A percentile compares a stretch with the other conserved stretches of the same genome.
Conservation (phyloP, 1,284 basidiomycete genomes). For the Cryptococcus depauperatus region DNA sequence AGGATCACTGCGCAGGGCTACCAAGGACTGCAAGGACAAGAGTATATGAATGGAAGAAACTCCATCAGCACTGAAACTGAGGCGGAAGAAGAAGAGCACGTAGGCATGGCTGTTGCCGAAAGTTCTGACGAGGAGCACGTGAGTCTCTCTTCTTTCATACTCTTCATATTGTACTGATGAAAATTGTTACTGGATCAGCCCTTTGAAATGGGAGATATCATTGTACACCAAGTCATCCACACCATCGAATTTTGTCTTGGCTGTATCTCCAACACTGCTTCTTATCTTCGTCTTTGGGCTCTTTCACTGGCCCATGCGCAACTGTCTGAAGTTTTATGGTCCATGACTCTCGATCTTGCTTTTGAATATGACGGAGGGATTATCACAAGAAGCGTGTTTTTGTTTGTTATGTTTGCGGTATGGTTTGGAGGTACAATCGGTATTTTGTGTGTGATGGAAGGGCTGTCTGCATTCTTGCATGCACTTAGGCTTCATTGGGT, state of each 20-base stretch:
- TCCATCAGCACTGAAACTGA: constrained; percentile 32
- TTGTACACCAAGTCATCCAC: constrained; percentile 95
- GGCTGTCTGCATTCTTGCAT: constrained; percentile 89
- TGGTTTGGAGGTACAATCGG: constrained; percentile 76
- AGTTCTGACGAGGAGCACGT: constrained; percentile 50
- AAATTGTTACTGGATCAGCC: constrained; percentile 47
- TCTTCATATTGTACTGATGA: constrained; percentile 29
- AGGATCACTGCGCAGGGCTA: constrained; percentile 79
- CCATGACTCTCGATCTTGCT: constrained; percentile 64
- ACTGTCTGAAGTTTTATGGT: constrained; percentile 88
- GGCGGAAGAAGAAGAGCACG: constrained; percentile 75
- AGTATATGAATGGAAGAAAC: constrained; percentile 46
- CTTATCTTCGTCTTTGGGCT: constrained; percentile 97
- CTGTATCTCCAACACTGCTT: constrained; percentile 98
- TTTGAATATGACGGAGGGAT: constrained; percentile 50
- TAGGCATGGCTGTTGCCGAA: constrained; percentile 63
- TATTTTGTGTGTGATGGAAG: constrained; percentile 89
- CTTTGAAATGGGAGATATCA: constrained; percentile 83
- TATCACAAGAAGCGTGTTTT: constrained; percentile 44
- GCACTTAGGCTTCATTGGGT: constrained; percentile 95
- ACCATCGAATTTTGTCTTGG: constrained; percentile 98
- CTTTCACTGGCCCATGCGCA: constrained; percentile 96
- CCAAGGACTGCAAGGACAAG: constrained; percentile 53
- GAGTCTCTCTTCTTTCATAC: constrained; percentile 10
- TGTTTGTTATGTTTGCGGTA: constrained; percentile 60